Conservation (phyloP, 225 moss, liverwort and hornwort genomes). For the Takakia lepidozioides region DNA sequence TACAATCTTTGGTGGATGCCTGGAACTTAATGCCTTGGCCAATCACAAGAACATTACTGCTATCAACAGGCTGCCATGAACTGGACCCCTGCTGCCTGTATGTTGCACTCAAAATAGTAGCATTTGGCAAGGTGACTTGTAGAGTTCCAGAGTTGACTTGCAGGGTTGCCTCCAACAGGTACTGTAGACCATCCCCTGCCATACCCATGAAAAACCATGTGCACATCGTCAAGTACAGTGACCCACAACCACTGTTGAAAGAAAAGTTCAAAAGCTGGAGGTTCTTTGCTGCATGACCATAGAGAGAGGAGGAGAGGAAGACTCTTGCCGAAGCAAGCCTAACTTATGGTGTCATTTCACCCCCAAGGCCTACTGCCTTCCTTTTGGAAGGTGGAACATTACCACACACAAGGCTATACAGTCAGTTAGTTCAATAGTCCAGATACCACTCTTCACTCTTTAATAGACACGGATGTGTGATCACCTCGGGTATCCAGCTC, state of each 20-base stretch:
- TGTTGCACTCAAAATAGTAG: neutral
- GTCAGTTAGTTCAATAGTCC: neutral
- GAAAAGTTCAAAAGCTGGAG: neutral
- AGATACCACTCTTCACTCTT: neutral
- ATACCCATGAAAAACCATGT: neutral
- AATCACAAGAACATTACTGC: neutral
- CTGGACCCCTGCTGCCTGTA: neutral
- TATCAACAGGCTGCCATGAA: neutral
- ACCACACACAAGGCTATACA: neutral
- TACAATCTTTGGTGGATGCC: slow-evolving; percentile 2
- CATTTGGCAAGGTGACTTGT: neutral
- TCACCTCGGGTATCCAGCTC: slow-evolving; percentile 1
- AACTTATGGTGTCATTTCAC: no score
- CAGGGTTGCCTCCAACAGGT: slow-evolving; percentile 3
- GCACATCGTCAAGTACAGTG: neutral
- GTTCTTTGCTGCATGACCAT: no score
- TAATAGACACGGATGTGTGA: neutral
- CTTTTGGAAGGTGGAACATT: neutral
- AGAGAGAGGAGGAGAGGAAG: no score
- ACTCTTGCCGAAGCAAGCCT: no score
- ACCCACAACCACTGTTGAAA: neutral
- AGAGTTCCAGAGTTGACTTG: slow-evolving; percentile 1
- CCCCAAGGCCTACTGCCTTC: neutral
- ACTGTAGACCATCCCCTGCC: slow-evolving; percentile 1
- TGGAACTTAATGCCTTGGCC: slow-evolving; percentile 2